Base-by-base conservation (phyloP, 163 green algal species). In the Scenedesmus sp. region DNA sequence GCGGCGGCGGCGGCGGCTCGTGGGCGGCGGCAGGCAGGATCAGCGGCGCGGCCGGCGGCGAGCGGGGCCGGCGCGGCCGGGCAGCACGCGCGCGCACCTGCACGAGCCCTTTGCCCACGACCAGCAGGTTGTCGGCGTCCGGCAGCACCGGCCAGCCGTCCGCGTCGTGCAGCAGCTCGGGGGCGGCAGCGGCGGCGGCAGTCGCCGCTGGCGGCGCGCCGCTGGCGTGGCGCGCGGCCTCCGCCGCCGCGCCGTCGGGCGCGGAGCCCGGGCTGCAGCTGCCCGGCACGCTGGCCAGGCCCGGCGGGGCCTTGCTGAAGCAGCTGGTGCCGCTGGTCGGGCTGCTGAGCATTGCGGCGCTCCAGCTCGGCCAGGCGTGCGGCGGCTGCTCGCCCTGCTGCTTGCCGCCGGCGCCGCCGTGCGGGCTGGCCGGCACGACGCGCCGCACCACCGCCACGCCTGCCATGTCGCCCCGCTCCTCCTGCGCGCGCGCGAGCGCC, bases 51-150 rank as follows among this genome's bases (percentile, higher is more conserved):
- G 20, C 9, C 3, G 5, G 20, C 26, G 50, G 50, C 9, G n/a
- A 60, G 51, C 1, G 11, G 51, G 10, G 18, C 15, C 28, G 3
- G 29, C 28, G 51, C 51, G 17, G 4, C 28, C 15, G 1, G 29
- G 51, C 51, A 60, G 51, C 51, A 60, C n/a, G 6, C 42, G 4
- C 22, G 10, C 63, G 4, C 39, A 78, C 70, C 70, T 78, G 70
- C 54, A 78, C 70, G 4, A 78, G 39, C 10, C 33, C 56, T 39
- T 70, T 78, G 39, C 70, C 70, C 10, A 78, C 70, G 28, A 60
- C 34, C 42, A 78, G 33, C 39, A 78, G 45, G 70, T 70, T 70
- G 42, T 78, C 58, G 18, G 70, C 70, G 70, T 78, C 58, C 7
- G 70, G 70, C 29, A 78, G 70, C 56, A 62, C 24, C 20, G 56